phyloP scores from a whole-genome alignment of 345 rosid genomes.

The Carallia brachiata region DNA sequence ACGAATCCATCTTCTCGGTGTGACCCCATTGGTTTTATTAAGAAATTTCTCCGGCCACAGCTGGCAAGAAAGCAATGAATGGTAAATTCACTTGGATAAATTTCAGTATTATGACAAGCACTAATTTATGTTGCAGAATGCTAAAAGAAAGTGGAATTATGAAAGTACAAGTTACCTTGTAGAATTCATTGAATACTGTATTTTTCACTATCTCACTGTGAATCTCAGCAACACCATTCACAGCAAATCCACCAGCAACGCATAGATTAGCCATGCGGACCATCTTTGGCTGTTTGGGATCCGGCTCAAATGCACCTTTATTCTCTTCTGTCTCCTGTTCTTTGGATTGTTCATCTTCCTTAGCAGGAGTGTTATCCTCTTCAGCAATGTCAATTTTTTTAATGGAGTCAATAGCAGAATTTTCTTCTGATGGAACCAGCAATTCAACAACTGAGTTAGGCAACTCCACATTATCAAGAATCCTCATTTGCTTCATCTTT shows the following conservation, averaged over 20 bases:
- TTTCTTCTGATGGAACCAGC: conserved; percentile 24
- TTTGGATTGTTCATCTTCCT: conserved; percentile 25
- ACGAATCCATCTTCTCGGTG: conserved; percentile 55
- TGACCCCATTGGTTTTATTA: conserved; percentile 58
- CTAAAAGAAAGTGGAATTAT: too few species aligned
- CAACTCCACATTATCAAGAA: conserved; percentile 45
- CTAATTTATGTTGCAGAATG: too few species aligned
- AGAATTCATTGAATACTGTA: conserved; percentile 66
- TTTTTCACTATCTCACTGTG: conserved; percentile 73
- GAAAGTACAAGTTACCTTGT: conserved; percentile 34
- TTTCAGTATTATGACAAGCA: too few species aligned
- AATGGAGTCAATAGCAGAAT: conserved; percentile 11
- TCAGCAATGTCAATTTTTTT: conserved; percentile 26
- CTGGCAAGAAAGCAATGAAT: conserved; percentile 23
- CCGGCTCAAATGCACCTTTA: conserved; percentile 28
- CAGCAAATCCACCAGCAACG: conserved; percentile 62
- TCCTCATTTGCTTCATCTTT: conserved; percentile 48
- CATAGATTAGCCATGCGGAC: conserved; percentile 58
- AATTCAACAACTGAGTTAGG: conserved; percentile 35
- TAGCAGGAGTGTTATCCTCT: conserved; percentile 15
- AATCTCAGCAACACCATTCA: conserved; percentile 82
- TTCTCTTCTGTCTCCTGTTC: conserved; percentile 16
- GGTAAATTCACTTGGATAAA: neutral
- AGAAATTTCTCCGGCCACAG: conserved; percentile 57
- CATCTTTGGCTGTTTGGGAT: conserved; percentile 35